These are phyloP conservation scores for Aspergillus neotritici DNA, from an alignment of 2,329 filamentous ascomycete species.

Conservation along the genomic window DNA sequence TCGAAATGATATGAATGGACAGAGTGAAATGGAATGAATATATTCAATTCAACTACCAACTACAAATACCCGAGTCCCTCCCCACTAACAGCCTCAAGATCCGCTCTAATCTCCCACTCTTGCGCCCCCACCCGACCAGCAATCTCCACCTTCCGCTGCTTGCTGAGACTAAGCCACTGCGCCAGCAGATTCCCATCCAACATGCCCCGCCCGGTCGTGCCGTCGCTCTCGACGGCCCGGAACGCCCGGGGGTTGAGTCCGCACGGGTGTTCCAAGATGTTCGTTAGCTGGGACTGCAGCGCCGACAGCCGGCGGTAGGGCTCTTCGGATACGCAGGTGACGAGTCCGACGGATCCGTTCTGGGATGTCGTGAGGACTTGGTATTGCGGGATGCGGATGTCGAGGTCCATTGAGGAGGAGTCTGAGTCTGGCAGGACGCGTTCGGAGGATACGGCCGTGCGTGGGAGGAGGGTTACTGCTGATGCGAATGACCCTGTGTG, in stretches of 20 bases:
- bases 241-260: conserved; percentile 81
- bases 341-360: conserved; percentile 68
- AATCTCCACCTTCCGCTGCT: conserved; percentile 65
- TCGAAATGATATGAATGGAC: too few species aligned
- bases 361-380: conserved; percentile 66
- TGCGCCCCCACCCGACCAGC: conserved; percentile 65
- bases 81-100: conserved; percentile 62
- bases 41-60: conserved; percentile 2
- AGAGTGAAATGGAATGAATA: too few species aligned
- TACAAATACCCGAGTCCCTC: conserved; percentile 51
- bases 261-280: conserved; percentile 67
- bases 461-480: conserved; percentile 68
- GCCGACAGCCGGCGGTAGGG: conserved; percentile 79
- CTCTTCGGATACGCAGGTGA: conserved; percentile 72
- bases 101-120: conserved; percentile 62
- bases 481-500: conserved; percentile 75
- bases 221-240: conserved; percentile 52
- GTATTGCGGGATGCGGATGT: conserved; percentile 32
- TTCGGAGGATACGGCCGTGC: conserved; percentile 49
- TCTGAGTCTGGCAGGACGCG: conserved; percentile 29
- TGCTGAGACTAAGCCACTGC: conserved; percentile 70
- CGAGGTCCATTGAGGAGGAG: conserved; percentile 31
- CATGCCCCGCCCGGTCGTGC: conserved; percentile 54
- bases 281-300: conserved; percentile 72
- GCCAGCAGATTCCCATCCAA: conserved; percentile 73